Base-by-base conservation (phyloP, 2,329 filamentous ascomycete species). In the Leptographium procerum region DNA sequence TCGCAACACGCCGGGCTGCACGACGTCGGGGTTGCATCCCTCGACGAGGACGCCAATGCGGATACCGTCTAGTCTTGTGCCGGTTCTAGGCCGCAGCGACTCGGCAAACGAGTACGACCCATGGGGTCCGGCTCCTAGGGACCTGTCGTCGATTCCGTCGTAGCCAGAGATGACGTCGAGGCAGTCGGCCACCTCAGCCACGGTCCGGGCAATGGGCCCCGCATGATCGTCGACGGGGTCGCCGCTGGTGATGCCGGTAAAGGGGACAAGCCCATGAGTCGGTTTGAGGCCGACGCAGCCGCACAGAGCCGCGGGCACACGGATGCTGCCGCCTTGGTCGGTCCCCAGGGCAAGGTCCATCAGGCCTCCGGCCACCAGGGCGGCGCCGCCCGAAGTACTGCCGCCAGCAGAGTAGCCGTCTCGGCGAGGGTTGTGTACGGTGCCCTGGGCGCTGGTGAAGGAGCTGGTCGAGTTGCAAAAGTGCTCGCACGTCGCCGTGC, bases 401-500 rank as follows among this genome's bases (percentile, higher is more conserved):
- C 88, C 88, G 54, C 88, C 88, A 3, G 83, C 82, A 68, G 92
- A 92, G 72, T 89, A 92, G 3, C 75, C 68, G 0, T 73, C 68
- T 66, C 91, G 88, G 68, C 87, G 83, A 0, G 88, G 88, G 65
- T 92, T 92, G 24, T 77, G 75, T 0, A 78, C 81, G 4, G 84
- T 82, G 63, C 91, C 90, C 70, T 87, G 88, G 66, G 88, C 88
- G 2, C 84, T 86, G 0, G 86, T 88, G 64, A 88, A 70, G 68
- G 3, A 65, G 63, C 22, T 67, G 65, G 62, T 73, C 83, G 62
- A 86, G 76, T 6, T 86, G 87, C 55, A 87, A 75, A 31, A 65
- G 58, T 10, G 62, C 68, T 91, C 87, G 68, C 90, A 86, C 86
- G 91, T 89, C 3, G 78, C 86, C 1, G 81, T 90, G 14, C 87